Percentiles rank a stretch among this genome's conserved stretches.
These are phyloP conservation scores for Capsella rubella DNA, from an alignment of 441 rosid genomes.

Conservation along the genomic window DNA sequence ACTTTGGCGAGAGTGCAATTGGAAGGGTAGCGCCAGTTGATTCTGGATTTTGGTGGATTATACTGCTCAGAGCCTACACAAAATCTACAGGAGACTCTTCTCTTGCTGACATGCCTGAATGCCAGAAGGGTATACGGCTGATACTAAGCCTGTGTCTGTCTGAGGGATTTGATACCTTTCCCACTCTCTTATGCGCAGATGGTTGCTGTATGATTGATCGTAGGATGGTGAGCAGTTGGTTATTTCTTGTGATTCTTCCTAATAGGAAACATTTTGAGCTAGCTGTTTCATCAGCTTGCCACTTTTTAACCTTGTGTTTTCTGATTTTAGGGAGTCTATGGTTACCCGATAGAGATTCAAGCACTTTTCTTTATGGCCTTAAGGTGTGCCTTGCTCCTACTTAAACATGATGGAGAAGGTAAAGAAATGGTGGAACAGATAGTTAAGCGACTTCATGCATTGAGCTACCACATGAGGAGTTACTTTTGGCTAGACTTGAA, in stretches of 20 bases:
- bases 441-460: constrained; percentile 84
- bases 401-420: constrained; percentile 86
- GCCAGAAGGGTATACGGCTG: constrained; percentile 95
- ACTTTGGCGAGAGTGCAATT: constrained; percentile 95
- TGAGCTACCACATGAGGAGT: constrained; percentile 88
- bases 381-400: constrained; percentile 77
- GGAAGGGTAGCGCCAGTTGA: constrained; percentile 98
- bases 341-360: constrained; percentile 93
- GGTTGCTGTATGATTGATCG: constrained; percentile 99
- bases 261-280: constrained; percentile 8
- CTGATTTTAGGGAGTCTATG: constrained; percentile 81
- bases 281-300: constrained; percentile 6
- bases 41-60: constrained; percentile 99
- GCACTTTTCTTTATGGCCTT: constrained; percentile 93
- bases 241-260: constrained; percentile 2
- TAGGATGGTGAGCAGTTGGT: constrained; percentile 71
- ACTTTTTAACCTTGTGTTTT: constrained; percentile 23
- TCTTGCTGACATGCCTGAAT: constrained; percentile 88
- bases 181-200: constrained; percentile 93
- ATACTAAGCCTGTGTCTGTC: constrained; percentile 85
- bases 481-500: constrained; percentile 93
- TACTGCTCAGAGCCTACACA: constrained; percentile 87
- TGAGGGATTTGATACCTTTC: constrained; percentile 93
- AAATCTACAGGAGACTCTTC: constrained; percentile 88
- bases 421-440: constrained; percentile 84